Base-by-base conservation (phyloP, 2,329 filamentous ascomycete genomes). In the Aspergillus aculeatus region DNA sequence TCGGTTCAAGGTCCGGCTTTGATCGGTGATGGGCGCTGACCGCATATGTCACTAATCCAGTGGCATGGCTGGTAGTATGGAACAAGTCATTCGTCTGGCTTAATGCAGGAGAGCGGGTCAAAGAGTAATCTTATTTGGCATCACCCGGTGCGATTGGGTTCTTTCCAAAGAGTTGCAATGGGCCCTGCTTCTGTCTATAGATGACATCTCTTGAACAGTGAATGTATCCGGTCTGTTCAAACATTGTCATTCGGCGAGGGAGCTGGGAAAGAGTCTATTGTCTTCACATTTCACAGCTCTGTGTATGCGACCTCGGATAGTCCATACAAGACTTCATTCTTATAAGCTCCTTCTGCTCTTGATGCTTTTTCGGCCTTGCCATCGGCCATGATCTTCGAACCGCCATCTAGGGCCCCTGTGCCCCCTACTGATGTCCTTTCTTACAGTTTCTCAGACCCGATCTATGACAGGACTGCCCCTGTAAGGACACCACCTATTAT, bases 371-470 rank as follows among this genome's bases (percentile, higher is more conserved):
- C 31, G 4, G 41, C 41, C 29, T 35, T 47, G 12, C 21, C 19
- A 4, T 26, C 29, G 11, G 62, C 35, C 3, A 72, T 73, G 70
- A 73, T 75, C 32, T 76, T 77, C 49, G 71, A 72, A 58, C 70
- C 74, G 5, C 64, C 68, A 4, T 58, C 62, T 31, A 67, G 71
- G 24, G 50, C 69, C 12, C 66, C 73, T 4, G 72, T 85, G 35
- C 80, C 83, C 0, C 77, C 75, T 29, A 78, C 80, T 56, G 84
- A 86, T 64, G 67, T 86, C 14, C 60, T 84, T 10, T 84, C 82
- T 3, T 86, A 81, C 76, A 80, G 81, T 4, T 85, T 85, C 64
- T 80, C 83, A 47, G 68, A 81, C 3, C 75, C 79, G 11, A 63
- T 61, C 0, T 84, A 83, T 64, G 78, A 84, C 62, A 74, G 73